A percentile compares a stretch with the other conserved stretches of the same genome.
These are phyloP conservation scores for Eragrostis tef DNA, from an alignment of 202 grass and related monocot species.

Conservation along the genomic window DNA sequence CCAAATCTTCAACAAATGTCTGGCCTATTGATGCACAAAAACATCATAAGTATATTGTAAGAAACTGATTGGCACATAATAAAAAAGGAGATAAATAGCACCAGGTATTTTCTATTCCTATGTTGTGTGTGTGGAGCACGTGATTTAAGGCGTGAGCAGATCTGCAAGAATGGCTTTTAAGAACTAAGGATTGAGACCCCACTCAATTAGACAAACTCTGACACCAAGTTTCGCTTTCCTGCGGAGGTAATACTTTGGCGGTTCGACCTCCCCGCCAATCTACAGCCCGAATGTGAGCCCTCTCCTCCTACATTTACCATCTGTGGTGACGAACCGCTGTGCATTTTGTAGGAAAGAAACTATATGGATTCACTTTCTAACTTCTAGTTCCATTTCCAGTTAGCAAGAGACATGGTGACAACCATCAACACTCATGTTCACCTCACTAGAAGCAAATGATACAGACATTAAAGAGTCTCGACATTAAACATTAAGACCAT, in stretches of 20 bases:
- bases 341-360: background rate
- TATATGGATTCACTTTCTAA: background rate
- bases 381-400: background rate
- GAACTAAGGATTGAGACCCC: background rate
- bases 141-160: conserved; percentile 7
- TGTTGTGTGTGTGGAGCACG: background rate
- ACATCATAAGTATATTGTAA: conserved; percentile 36
- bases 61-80: conserved; percentile 16
- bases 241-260: background rate
- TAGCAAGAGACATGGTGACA: background rate
- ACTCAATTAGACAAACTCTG: background rate
- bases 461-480: background rate
- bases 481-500: background rate
- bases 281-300: background rate
- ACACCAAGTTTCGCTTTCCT: conserved; percentile 1
- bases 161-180: conserved; percentile 20
- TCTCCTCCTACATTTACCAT: no score
- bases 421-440: background rate
- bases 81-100: conserved; percentile 30
- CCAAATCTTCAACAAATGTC: conserved; percentile 64
- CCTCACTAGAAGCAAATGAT: background rate
- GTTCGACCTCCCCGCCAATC: background rate
- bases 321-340: no score
- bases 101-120: background rate
- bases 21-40: conserved; percentile 41